Base-by-base conservation (phyloP, 2,329 filamentous ascomycete genomes). In the Grosmannia huntii region DNA sequence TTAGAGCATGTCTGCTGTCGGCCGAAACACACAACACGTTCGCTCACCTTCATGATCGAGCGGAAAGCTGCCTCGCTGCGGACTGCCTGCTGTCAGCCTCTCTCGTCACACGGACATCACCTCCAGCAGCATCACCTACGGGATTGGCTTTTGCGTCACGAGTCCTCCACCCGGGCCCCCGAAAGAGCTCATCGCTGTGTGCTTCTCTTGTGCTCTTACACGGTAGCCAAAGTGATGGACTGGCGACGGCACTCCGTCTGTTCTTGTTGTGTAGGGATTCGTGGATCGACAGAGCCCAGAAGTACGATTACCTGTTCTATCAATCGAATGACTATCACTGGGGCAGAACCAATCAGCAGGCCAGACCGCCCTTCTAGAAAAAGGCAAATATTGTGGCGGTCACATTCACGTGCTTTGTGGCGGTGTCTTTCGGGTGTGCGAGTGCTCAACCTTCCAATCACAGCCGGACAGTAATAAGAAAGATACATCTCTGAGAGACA, bases 1-100 rank as follows among this genome's bases (percentile, higher is more conserved):
- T 51, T 28, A 57, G 55, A 7, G 6, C 12, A 16, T 16, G 16
- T n/a, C 16, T 44, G 41, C 41, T 19, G 38, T 25, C 11, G n/a
- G 53, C n/a, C n/a, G n/a, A n/a, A n/a, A n/a, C n/a, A n/a, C n/a
- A n/a, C n/a, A n/a, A 44, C 41, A n/a, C 41, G 6, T 33, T 11
- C n/a, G 62, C 72, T 64, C 66, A 75, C 75, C 90, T 71, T 96
- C 90, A 67, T 96, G 91, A 71, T 97, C 92, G 58, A 97, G 83
- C n/a, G 92, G 92, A 68, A 97, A 97, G 66, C 89, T 95, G 58
- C 92, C 92, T 66, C 91, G 85, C 70, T 96, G 88, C 5, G 92
- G 92, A 59, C 89, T 94, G 60, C n/a, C 12, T 14, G 7, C 23
- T 19, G 55, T 60, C 28, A 61, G 58, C 23, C 1, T 11, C 48